Evolutionary conservation across 2,329 filamentous ascomycete species (phyloP), one percentile per base, ranked within the genome.

Genomic region (Apiospora phragmitis): DNA sequence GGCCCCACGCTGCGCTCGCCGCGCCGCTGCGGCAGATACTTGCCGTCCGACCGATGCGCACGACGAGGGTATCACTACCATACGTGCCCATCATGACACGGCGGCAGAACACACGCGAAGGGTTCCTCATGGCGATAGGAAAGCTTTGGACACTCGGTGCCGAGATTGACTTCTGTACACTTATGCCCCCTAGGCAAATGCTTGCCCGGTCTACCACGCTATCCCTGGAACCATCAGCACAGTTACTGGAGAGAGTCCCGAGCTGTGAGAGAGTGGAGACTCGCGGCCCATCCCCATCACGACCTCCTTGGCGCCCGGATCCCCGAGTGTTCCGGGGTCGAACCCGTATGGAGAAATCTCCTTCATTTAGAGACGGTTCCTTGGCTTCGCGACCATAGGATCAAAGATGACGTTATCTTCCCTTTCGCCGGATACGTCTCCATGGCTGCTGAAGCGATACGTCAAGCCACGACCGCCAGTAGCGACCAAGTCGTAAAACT

Each of bases 291-390:
- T 43, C 71, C 70, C 9, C 71, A 73, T 9, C 73, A 76, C 35
- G 75, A 75, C 67, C 16, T 77, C 2, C 69, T 71, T 9, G 70
- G 70, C 24, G 14, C n/a, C n/a, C 68, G 69, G n/a, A 47, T 73
- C 0, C 18, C 67, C 1, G 74, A 72, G 9, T 65, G 72, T 32
- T 71, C 70, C 0, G 65, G 70, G 6, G 45, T 49, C 21, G 47
- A 32, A 24, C 68, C 65, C 0, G 55, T 69, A 1, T 85, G 80
- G 80, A 75, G 79, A 11, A 83, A 83, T 68, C 68, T 81, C 7
- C 74, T 84, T 0, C 73, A 76, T 4, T 67, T 79, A 8, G 74
- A 75, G 1, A 79, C 82, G 67, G 35, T 80, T 9, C 75, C 79
- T 8, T 84, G 82, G 83, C 29, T 68, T 5, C 65, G 24, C 26